Evolutionary conservation across 1,284 basidiomycete species (phyloP).

Genomic region (Cutaneotrichosporon sp.): DNA sequence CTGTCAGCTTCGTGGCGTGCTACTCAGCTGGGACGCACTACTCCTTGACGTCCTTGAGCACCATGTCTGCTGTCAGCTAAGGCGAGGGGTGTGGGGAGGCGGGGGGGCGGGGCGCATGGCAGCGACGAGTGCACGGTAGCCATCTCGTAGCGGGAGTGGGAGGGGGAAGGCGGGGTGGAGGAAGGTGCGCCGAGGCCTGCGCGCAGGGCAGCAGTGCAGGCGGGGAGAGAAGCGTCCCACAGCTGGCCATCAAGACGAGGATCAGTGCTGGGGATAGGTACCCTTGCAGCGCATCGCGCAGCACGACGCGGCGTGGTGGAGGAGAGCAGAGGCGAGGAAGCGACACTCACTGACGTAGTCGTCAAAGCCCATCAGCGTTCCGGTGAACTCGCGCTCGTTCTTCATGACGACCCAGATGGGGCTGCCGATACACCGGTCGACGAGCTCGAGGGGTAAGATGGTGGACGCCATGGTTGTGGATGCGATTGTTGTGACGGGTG

Average conservation of each 20-base stretch:
- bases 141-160: too few species aligned
- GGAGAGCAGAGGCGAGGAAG: not conserved
- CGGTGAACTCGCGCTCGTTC: conserved; percentile 90
- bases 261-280: too few species aligned
- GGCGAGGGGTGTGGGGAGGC: not conserved
- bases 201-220: too few species aligned
- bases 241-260: too few species aligned
- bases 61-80: conserved; percentile 73
- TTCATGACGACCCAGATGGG: conserved; percentile 97
- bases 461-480: conserved; percentile 62
- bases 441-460: conserved; percentile 71
- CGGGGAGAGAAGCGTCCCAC: too few species aligned
- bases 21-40: conserved; percentile 63
- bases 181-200: too few species aligned
- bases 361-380: conserved; percentile 95
- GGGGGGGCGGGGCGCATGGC: too few species aligned
- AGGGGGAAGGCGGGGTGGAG: too few species aligned
- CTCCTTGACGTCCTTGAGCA: conserved; percentile 94
- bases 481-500: not conserved
- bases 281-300: too few species aligned
- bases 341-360: conserved; percentile 95
- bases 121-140: too few species aligned
- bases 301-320: too few species aligned
- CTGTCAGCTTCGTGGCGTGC: not conserved
- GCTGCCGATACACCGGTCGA: conserved; percentile 92